Conservation (phyloP, 2,329 filamentous ascomycete species). For the Didymosphaeria variabile region DNA sequence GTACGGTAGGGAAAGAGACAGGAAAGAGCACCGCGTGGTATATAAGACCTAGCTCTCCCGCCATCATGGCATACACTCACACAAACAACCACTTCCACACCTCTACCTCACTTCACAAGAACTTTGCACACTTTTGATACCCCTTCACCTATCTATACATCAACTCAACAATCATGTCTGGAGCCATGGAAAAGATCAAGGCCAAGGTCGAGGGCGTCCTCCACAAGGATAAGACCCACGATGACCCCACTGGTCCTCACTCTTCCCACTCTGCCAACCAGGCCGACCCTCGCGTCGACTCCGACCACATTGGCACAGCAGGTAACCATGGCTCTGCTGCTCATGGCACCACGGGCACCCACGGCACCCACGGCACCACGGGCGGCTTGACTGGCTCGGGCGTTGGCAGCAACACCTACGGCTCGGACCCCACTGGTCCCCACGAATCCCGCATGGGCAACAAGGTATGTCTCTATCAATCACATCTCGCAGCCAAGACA, state of each 20-base stretch:
- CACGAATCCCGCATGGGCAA: constrained; percentile 39
- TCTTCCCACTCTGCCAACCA: constrained; percentile 37
- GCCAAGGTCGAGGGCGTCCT: constrained; percentile 49
- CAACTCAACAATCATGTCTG: constrained; percentile 32
- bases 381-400: constrained; percentile 19
- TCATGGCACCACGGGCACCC: constrained; percentile 1
- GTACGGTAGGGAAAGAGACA: constrained; percentile 1
- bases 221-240: constrained; percentile 45
- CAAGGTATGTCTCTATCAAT: constrained; percentile 19
- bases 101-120: constrained; percentile 8
- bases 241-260: constrained; percentile 19
- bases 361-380: neutral
- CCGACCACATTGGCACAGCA: constrained; percentile 21
- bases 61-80: constrained; percentile 15
- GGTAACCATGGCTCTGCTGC: constrained; percentile 16
- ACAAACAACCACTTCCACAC: constrained; percentile 22
- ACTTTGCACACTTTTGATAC: constrained; percentile 12
- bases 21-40: neutral
- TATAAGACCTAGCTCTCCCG: constrained; percentile 13
- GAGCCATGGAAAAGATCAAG: constrained; percentile 49
- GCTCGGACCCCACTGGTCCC: constrained; percentile 40
- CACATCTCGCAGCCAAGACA: neutral
- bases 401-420: constrained; percentile 16
- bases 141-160: constrained; percentile 5
- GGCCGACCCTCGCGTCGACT: constrained; percentile 45